These are phyloP conservation scores for Dentipellis sp. DNA, from an alignment of 768 basidiomycete genomes.

Conservation along the genomic window DNA sequence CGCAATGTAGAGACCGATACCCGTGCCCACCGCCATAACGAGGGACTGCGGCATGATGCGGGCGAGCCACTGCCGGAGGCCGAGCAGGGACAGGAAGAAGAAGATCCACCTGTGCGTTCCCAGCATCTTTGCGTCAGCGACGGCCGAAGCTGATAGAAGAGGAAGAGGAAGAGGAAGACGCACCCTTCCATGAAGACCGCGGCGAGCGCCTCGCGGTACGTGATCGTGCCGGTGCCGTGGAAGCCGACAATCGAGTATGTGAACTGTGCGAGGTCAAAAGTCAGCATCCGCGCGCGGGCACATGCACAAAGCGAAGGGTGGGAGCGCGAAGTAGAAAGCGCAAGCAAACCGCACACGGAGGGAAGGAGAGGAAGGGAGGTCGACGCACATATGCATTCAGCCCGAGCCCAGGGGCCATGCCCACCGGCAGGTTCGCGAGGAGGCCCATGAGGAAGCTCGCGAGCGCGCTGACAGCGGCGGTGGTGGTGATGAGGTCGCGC, in stretches of 20 bases:
- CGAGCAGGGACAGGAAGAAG: conserved; percentile 68
- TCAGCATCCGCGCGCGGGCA: neutral
- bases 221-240: conserved; percentile 64
- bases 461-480: conserved; percentile 68
- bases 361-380: neutral
- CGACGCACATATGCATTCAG: conserved; percentile 66
- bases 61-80: conserved; percentile 84
- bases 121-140: neutral
- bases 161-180: conserved; percentile 15
- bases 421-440: conserved; percentile 83
- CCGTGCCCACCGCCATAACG: conserved; percentile 75
- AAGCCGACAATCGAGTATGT: conserved; percentile 83
- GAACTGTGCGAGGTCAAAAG: conserved; percentile 39
- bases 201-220: conserved; percentile 71
- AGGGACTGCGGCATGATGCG: conserved; percentile 85
- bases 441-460: conserved; percentile 77
- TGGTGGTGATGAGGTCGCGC: conserved; percentile 75
- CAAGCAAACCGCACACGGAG: no score
- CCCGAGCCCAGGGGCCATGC: conserved; percentile 80
- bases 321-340: neutral
- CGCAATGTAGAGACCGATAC: conserved; percentile 85
- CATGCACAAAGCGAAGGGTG: neutral
- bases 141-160: neutral
- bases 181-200: conserved; percentile 87
- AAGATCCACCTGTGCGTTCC: conserved; percentile 58